phyloP scores from a whole-genome alignment of 805 yeast genomes.

The Scheffersomyces spartinae region DNA sequence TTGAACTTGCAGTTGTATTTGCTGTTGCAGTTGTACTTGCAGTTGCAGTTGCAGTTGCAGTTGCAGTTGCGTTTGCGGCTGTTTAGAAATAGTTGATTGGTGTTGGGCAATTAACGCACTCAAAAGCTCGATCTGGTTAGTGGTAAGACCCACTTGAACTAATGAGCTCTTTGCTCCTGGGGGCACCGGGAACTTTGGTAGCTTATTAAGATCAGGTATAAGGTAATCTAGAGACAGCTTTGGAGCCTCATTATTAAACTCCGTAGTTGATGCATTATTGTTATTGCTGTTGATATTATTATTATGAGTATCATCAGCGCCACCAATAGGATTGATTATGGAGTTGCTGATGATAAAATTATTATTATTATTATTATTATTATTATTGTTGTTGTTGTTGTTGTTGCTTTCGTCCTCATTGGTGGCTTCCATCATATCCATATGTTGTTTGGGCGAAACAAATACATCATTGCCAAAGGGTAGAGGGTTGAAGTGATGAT shows the following conservation, averaged over 20 bases:
- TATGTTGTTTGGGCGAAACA: slow-evolving; percentile 3
- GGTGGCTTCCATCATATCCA: slow-evolving; percentile 1
- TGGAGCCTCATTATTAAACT: too few relatives aligned
- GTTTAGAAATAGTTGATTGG: slow-evolving; percentile 20
- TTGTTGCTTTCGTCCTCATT: not conserved
- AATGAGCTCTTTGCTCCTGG: slow-evolving; percentile 58
- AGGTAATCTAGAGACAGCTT: too few relatives aligned
- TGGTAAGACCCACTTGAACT: slow-evolving; percentile 53
- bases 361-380: slow-evolving; percentile 1
- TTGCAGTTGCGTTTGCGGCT: not conserved
- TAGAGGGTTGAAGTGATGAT: slow-evolving; percentile 2
- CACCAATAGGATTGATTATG: too few relatives aligned
- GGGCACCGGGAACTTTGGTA: slow-evolving; percentile 61
- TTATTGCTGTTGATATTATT: slow-evolving; percentile 2
- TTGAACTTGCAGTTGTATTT: too few relatives aligned
- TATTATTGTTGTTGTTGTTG: slow-evolving; percentile 1
- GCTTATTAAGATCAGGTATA: slow-evolving; percentile 9
- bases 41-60: not conserved
- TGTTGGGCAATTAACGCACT: slow-evolving; percentile 68
- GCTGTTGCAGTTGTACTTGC: not conserved
- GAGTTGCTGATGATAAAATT: too few relatives aligned
- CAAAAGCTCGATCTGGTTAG: slow-evolving; percentile 60
- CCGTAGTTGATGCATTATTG: too few relatives aligned
- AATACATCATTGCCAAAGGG: not conserved
- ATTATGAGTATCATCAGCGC: slow-evolving; percentile 3